These are phyloP conservation scores for Rhodotorula paludigena DNA, from an alignment of 768 basidiomycete genomes.

Conservation along the genomic window DNA sequence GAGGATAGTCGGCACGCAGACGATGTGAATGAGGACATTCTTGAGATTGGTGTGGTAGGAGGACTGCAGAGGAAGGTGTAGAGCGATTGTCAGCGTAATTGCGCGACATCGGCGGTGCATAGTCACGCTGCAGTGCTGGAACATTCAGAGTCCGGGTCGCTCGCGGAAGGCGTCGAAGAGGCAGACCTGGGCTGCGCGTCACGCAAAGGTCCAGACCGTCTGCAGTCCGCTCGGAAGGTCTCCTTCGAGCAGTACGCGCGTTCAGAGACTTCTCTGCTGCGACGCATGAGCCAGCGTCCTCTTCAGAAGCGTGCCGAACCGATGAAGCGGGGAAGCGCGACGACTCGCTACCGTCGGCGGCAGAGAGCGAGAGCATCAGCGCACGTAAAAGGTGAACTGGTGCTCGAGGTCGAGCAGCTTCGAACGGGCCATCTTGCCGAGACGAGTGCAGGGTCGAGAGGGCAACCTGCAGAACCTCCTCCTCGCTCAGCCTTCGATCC, in stretches of 20 bases:
- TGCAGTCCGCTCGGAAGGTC: too few relatives aligned
- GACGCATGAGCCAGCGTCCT: too few relatives aligned
- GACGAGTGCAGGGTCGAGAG: neutral
- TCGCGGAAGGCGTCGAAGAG: too few relatives aligned
- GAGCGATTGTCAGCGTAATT: too few relatives aligned
- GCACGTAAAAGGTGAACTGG: slow-evolving; percentile 38
- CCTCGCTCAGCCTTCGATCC: neutral
- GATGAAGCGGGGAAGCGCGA: neutral
- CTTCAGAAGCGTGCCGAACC: neutral
- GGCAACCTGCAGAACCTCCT: neutral
- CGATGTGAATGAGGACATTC: slow-evolving; percentile 78
- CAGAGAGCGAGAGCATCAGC: neutral
- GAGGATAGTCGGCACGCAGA: slow-evolving; percentile 47
- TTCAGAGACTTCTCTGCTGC: too few relatives aligned
- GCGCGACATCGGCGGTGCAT: too few relatives aligned
- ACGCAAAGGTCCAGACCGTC: too few relatives aligned
- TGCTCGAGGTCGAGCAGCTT: slow-evolving; percentile 14
- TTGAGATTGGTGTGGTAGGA: slow-evolving; percentile 42
- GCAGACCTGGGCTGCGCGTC: too few relatives aligned
- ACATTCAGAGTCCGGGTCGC: too few relatives aligned
- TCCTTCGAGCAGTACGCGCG: too few relatives aligned
- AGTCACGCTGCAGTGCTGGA: too few relatives aligned
- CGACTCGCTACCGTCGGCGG: too few relatives aligned
- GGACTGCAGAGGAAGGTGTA: slow-evolving; percentile 30
- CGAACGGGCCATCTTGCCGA: neutral